Evolutionary conservation across 164 flowering plant genomes (phyloP), one percentile per base, ranked within the genome.

Genomic region (Cinnamomum chago): DNA sequence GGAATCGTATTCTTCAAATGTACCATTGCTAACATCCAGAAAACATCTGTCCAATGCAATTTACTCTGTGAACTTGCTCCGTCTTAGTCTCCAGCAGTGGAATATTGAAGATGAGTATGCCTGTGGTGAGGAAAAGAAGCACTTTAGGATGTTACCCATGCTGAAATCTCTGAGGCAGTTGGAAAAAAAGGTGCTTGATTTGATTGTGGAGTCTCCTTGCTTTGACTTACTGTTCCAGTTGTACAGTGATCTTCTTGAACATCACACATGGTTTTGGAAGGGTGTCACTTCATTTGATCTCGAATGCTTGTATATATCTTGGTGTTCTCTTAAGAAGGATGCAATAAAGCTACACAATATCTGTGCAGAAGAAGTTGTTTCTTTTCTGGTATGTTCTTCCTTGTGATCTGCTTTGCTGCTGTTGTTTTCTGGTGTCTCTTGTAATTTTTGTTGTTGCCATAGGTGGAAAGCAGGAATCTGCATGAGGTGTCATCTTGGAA

Each of bases 31-130:
- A 58, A 51, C 30, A 4, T 74, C 77, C 35, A 62, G 76, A 60
- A 64, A 67, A 22, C 82, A 51, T 58, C 87, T 92, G n/a, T 73
- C 13, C 60, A 87, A 89, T 78, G 86, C 93, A 70, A 84, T 90
- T 58, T 83, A 72, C 14, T 83, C 85, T 77, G 64, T 87, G n/a
- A 81, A 77, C 5, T 75, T 84, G 35, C 73, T 96, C 65, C 86
- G 84, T 72, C 82, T 15, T 72, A 87, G 86, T 83, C 71, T 83
- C 79, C 85, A 81, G 51, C 97, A 94, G 75, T 91, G 97, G 98
- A 81, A 76, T 74, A 75, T 68, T 64, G 94, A 96, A 83, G 76
- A 55, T 65, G 70, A 68, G 30, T 73, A 76, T 69, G 28, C 71
- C 1, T 67, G 47, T 30, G 22, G 27, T 74, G 78, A 73, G 47